Conservation (phyloP, 768 basidiomycete genomes). For the Mrakia frigida region DNA sequence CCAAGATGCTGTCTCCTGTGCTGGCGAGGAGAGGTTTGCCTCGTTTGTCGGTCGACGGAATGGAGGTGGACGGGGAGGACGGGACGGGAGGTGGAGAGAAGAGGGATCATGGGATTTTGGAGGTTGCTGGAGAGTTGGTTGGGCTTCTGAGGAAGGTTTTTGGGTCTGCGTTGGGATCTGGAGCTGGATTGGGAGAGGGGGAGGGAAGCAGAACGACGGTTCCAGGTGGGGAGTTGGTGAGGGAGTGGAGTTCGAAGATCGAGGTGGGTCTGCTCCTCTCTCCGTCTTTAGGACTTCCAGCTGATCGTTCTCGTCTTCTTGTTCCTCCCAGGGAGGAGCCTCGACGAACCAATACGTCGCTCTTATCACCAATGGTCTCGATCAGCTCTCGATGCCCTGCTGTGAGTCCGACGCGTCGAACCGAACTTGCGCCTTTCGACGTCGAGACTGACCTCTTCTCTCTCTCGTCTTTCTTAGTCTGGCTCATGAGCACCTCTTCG, state of each 20-base stretch:
- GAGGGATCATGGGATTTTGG: background rate
- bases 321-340: background rate
- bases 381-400: background rate
- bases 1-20: constrained; percentile 3
- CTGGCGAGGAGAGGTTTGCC: background rate
- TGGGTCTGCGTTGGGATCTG: constrained; percentile 8
- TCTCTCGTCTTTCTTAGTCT: background rate
- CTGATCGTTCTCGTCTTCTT: background rate
- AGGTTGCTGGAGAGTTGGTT: constrained; percentile 12
- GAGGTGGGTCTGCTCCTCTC: background rate
- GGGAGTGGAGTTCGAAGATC: background rate
- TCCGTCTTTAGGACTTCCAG: too few species aligned
- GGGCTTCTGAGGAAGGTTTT: background rate
- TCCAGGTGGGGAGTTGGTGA: background rate
- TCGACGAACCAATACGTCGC: background rate
- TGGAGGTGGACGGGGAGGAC: background rate
- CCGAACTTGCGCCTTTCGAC: background rate
- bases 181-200: background rate
- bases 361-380: background rate
- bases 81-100: background rate
- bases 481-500: constrained; percentile 2
- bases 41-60: background rate
- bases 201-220: background rate
- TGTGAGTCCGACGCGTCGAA: background rate
- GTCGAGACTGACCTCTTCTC: background rate